Conservation (phyloP, 495 filamentous ascomycete genomes). For the Filosporella fistucella region DNA sequence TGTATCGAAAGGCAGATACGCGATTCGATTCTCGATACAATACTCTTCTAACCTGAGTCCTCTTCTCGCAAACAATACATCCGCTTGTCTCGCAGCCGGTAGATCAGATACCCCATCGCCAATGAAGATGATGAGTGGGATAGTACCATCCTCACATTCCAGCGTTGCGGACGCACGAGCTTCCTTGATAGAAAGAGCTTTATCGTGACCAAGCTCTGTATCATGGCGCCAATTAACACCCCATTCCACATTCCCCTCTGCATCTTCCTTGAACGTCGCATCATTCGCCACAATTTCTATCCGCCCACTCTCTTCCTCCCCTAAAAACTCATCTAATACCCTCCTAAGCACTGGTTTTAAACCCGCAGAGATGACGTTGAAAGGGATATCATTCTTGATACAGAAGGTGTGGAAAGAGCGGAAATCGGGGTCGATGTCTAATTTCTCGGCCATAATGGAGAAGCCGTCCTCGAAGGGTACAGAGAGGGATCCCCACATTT, state of each 20-base stretch:
- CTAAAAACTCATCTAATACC: constrained; percentile 61
- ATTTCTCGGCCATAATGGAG: constrained; percentile 57
- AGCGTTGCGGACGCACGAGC: constrained; percentile 49
- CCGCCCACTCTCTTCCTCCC: constrained; percentile 43
- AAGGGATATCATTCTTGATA: constrained; percentile 58
- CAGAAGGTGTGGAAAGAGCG: constrained; percentile 64
- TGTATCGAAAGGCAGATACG: constrained; percentile 61
- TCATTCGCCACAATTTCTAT: constrained; percentile 75
- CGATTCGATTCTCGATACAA: constrained; percentile 59
- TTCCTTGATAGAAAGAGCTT: constrained; percentile 60
- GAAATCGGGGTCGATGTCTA: constrained; percentile 66
- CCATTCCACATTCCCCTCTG: constrained; percentile 56
- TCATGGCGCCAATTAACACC: constrained; percentile 70
- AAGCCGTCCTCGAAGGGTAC: constrained; percentile 74
- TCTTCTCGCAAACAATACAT: constrained; percentile 69
- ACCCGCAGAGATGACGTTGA: constrained; percentile 71
- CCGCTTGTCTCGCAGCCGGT: constrained; percentile 66
- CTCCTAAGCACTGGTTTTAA: constrained; percentile 60
- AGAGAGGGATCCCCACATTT: constrained; percentile 69
- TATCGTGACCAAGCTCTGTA: constrained; percentile 65
- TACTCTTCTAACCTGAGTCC: constrained; percentile 69
- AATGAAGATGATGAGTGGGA: constrained; percentile 72
- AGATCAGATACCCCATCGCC: constrained; percentile 77
- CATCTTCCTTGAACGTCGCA: constrained; percentile 51
- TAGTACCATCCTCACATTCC: constrained; percentile 51